Base-by-base conservation (phyloP, 805 yeast species). In the Brettanomyces anomalus region DNA sequence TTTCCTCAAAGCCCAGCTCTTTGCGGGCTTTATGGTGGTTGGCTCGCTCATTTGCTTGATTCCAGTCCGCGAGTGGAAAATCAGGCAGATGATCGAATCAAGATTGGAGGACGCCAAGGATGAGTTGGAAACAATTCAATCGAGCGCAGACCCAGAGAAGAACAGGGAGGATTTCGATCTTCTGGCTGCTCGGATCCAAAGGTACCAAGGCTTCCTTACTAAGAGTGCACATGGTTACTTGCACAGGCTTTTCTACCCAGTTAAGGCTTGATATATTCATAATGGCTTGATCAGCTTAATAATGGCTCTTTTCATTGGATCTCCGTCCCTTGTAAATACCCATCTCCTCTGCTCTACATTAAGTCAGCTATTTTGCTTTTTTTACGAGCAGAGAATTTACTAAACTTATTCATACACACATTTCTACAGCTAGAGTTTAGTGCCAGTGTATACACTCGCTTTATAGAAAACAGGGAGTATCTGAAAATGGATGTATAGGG, bases 1-100 rank as follows among this genome's bases (percentile, higher is more conserved):
- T 3, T 81, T 72, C 49, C 58, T 74, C 31, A 70, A 79, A 49
- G 68, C 82, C 2, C 86, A 80, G 52, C 65, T 79, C 1, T 79
- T 77, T 54, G 71, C 77, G 4, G 86, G 84, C 2, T 57, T 72
- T 37, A 72, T 70, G 48, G 53, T 71, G n/a, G 58, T 58, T 10
- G 72, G 72, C 0, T 52, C 71, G 10, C 5, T 75, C 3, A 44
- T 76, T 21, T 58, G 72, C 35, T 17, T 54, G 43, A 45, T 75
- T 2, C 60, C 74, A 0, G 61, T 76, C 17, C 65, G 88, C 48
- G 81, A 77, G 48, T 66, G 68, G 64, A 63, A 72, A 43, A 73
- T 80, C 2, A 50, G 66, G 39, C 55, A 65, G 28, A 61, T 63
- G 46, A 43, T 75, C 4, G 21, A 26, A 6, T 21, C 46, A 1